Evolutionary conservation across 352 stramenopile genomes (phyloP), one percentile per base, ranked within the genome.

Genomic region (Globisporangium perplexum): DNA sequence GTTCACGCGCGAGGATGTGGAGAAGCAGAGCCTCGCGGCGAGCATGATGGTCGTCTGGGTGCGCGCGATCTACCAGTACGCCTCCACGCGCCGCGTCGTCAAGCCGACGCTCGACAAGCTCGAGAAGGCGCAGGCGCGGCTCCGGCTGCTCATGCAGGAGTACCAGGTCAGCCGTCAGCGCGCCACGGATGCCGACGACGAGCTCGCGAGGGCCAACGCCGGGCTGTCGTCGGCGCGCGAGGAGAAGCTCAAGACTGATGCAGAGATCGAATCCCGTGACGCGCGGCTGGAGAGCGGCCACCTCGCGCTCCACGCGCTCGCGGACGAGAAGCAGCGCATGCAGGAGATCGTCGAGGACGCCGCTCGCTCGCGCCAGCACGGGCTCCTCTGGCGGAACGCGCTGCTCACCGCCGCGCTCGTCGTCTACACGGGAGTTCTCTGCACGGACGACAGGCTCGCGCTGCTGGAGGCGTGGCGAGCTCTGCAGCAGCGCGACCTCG

Each of bases 41-140:
- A 83, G 79, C 36, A 85, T 76, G 30, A 92, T 92, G 77, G 77
- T 88, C 1, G 62, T 82, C 3, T 92, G 82, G 79, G 79, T 90
- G 22, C 64, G 69, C 35, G 79, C 82, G 1, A 84, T 92, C 41
- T 65, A 83, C 28, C 67, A 85, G 52, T 92, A 90, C 60, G 73
- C 71, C 0, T 63, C 67, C 0, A 68, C 68, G 6, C 59, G 74
- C 10, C 64, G 65, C 0, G 58, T 84, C 28, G 76, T 92, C 11
- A 64, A 82, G 47, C 79, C 82, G 10, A 89, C 79, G 11, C 59
- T 92, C 3, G 68, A 90, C 20, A 86, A 77, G 23, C 66, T 92
- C 0, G 75, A 84, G 20, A 74, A 77, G 36, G 71, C 82, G 2
- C 77, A 89, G 33, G 53, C 52, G 1, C 63, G 76, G 1, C 54